Percentiles rank a stretch among this genome's conserved stretches.
phyloP scores from a whole-genome alignment of 306 rosid species.

The Prunus davidiana region DNA sequence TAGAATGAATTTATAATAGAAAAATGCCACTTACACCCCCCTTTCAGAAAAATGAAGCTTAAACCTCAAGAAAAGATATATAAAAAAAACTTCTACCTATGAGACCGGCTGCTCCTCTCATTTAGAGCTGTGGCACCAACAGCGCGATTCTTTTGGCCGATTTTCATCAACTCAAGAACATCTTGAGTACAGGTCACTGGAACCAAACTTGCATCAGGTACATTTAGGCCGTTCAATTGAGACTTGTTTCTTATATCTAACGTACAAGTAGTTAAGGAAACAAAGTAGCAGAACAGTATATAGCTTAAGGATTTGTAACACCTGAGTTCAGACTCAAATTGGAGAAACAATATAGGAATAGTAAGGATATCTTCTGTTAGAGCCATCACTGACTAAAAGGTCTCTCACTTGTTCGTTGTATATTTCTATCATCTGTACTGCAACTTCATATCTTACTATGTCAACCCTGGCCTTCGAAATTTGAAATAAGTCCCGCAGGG shows the following conservation, averaged over 20 bases:
- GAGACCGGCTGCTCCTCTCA: conserved; percentile 96
- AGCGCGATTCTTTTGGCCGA: conserved; percentile 88
- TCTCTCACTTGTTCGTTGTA: conserved; percentile 98
- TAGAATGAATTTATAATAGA: not conserved
- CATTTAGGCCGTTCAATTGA: conserved; percentile 91
- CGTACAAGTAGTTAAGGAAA: conserved; percentile 63
- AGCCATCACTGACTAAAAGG: conserved; percentile 82
- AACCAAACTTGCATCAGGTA: conserved; percentile 91
- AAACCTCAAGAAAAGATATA: conserved; percentile 8
- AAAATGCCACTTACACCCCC: not conserved
- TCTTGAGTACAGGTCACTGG: conserved; percentile 83
- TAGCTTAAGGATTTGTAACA: conserved; percentile 1
- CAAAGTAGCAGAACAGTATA: conserved; percentile 4
- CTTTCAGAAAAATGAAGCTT: not conserved
- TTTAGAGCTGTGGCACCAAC: conserved; percentile 96
- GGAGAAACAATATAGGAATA: not conserved
- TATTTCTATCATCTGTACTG: conserved; percentile 96
- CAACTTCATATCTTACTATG: conserved; percentile 78
- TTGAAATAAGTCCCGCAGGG: conserved; percentile 83
- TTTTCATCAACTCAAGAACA: conserved; percentile 83
- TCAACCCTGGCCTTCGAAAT: conserved; percentile 71
- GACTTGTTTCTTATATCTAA: conserved; percentile 95
- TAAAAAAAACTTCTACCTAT: conserved; percentile 46
- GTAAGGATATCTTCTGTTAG: conserved; percentile 92
- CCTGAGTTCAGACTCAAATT: not conserved